A percentile compares a stretch with the other conserved stretches of the same genome.
Evolutionary conservation across 2,329 filamentous ascomycete genomes (phyloP).

Genomic region (Xylariaceae sp.): DNA sequence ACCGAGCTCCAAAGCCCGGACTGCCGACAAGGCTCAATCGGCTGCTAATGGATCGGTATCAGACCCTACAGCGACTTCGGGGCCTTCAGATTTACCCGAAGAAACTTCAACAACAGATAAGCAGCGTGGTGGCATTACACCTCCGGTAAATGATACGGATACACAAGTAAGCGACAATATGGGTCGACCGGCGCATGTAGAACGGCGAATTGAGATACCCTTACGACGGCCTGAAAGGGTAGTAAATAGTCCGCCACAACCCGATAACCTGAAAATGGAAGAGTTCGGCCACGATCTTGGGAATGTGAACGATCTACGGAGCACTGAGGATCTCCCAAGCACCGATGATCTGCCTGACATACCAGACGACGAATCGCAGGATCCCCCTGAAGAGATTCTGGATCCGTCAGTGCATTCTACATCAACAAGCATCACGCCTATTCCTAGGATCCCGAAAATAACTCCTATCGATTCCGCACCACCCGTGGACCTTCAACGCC

Average conservation of each 20-base stretch:
- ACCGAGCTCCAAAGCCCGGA: not conserved
- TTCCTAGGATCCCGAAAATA: conserved; percentile 51
- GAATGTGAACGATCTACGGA: conserved; percentile 34
- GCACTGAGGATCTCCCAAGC: conserved; percentile 31
- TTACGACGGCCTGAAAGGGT: conserved; percentile 34
- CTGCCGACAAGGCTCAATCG: not conserved
- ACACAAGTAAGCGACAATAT: conserved; percentile 37
- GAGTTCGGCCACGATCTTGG: conserved; percentile 28
- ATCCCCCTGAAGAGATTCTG: conserved; percentile 43
- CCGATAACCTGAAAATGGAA: conserved; percentile 18
- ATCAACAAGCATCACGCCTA: conserved; percentile 49
- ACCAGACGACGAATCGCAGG: conserved; percentile 35
- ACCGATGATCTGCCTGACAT: conserved; percentile 32
- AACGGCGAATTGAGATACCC: conserved; percentile 42
- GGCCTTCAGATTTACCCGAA: not conserved
- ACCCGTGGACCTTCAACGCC: conserved; percentile 39
- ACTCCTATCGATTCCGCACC: conserved; percentile 45
- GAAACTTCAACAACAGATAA: not conserved
- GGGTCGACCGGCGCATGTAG: conserved; percentile 39
- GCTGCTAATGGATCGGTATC: not conserved
- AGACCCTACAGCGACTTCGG: not conserved
- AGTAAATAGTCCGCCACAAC: conserved; percentile 20
- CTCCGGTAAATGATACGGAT: conserved; percentile 3
- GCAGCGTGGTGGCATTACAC: not conserved
- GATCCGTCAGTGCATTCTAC: conserved; percentile 41